Percentiles rank a stretch among this genome's conserved stretches.
phyloP scores from a whole-genome alignment of 2,329 filamentous ascomycete genomes.

The Exophiala xenobiotica region DNA sequence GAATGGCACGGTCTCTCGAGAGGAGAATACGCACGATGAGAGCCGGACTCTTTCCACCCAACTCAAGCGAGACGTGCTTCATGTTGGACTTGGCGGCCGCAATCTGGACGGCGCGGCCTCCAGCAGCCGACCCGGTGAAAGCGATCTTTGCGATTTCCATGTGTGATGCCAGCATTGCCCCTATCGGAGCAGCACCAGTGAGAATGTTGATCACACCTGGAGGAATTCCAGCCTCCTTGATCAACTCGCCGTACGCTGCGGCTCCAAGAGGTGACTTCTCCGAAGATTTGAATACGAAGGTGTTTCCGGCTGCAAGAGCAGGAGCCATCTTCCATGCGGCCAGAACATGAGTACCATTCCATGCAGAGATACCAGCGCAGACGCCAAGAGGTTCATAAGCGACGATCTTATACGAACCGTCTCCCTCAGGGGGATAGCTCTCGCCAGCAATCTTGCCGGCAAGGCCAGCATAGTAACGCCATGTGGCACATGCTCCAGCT shows the following conservation, averaged over 20 bases:
- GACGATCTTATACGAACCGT: conserved; percentile 33
- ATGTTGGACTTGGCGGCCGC: conserved; percentile 42
- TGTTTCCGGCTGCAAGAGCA: conserved; percentile 58
- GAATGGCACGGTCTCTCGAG: neutral
- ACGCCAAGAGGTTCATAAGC: conserved; percentile 55
- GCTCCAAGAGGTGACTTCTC: conserved; percentile 59
- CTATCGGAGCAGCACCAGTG: conserved; percentile 33
- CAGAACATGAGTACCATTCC: conserved; percentile 75
- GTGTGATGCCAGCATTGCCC: conserved; percentile 39
- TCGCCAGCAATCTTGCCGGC: conserved; percentile 77
- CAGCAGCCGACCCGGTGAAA: conserved; percentile 41
- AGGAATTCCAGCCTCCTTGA: conserved; percentile 73
- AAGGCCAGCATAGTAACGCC: conserved; percentile 74
- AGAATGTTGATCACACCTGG: conserved; percentile 60
- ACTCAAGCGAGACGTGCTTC: conserved; percentile 64
- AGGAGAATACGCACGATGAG: neutral
- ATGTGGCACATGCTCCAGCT: conserved; percentile 15
- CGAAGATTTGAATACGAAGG: conserved; percentile 57
- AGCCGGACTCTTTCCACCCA: conserved; percentile 65
- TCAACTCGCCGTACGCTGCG: conserved; percentile 62
- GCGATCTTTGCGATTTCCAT: conserved; percentile 45
- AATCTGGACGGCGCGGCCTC: conserved; percentile 42
- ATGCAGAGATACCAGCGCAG: conserved; percentile 74
- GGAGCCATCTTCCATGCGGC: conserved; percentile 65
- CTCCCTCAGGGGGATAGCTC: conserved; percentile 43